phyloP scores from a whole-genome alignment of 1,139 yeast genomes.

The Suhomyces bolitotheri region DNA sequence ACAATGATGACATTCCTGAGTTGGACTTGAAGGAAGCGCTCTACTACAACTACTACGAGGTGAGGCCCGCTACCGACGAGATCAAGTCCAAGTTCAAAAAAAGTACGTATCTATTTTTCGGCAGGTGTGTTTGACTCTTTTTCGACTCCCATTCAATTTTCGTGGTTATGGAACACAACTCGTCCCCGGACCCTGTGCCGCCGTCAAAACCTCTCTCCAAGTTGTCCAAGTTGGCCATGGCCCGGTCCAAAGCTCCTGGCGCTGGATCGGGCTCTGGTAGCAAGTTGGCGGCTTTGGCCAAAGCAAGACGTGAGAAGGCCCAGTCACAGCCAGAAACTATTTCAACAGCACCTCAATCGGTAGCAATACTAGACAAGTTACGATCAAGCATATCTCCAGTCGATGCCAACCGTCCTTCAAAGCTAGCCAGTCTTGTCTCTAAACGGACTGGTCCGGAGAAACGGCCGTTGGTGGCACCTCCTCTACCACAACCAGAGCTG shows the following conservation, averaged over 20 bases:
- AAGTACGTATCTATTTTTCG: slow-evolving; percentile 38
- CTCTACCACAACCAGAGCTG: neutral
- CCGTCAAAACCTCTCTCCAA: slow-evolving; percentile 14
- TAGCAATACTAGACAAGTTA: slow-evolving; percentile 15
- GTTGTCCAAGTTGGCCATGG: slow-evolving; percentile 18
- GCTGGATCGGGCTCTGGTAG: slow-evolving; percentile 3
- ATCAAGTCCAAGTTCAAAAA: slow-evolving; percentile 46
- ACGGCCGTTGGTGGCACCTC: neutral
- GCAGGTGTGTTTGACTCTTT: slow-evolving; percentile 5
- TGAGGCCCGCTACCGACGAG: slow-evolving; percentile 54
- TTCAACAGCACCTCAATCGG: slow-evolving; percentile 5
- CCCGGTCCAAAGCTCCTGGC: slow-evolving; percentile 8
- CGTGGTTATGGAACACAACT: neutral
- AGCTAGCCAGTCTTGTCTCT: slow-evolving; percentile 1
- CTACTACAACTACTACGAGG: slow-evolving; percentile 59
- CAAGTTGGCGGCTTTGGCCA: slow-evolving; percentile 50
- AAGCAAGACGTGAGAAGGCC: slow-evolving; percentile 31
- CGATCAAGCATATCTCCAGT: neutral
- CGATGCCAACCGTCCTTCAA: slow-evolving; percentile 1
- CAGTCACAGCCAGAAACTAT: neutral
- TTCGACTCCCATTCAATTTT: neutral
- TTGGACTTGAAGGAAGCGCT: slow-evolving; percentile 58
- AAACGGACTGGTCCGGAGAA: neutral
- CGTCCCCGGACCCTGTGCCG: neutral
- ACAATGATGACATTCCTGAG: slow-evolving; percentile 51